phyloP scores from a whole-genome alignment of 169 alveolate genomes.

The Eimeria necatrix region DNA sequence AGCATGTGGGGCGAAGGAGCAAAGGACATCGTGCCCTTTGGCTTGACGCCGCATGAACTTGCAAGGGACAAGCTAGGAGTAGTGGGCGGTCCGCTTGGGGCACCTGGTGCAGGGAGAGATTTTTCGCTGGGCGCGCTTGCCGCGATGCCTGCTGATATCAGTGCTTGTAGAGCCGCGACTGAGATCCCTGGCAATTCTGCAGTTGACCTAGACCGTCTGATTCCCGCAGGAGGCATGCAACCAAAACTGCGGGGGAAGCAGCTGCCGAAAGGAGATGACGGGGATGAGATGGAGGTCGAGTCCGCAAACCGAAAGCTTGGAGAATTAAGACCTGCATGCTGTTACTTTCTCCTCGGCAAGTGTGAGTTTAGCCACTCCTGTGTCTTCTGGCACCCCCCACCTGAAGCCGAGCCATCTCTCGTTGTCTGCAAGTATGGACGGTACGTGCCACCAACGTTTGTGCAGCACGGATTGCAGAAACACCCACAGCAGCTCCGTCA shows the following conservation, averaged over 20 bases:
- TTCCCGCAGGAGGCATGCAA: not conserved
- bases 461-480: not conserved
- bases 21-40: not conserved
- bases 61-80: not conserved
- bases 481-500: not conserved
- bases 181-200: not conserved
- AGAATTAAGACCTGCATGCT: slow-evolving; percentile 36
- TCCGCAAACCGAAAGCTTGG: slow-evolving; percentile 34
- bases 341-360: slow-evolving; percentile 26
- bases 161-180: not conserved
- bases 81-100: too few relatives aligned
- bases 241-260: not conserved
- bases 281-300: not conserved
- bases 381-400: slow-evolving; percentile 61
- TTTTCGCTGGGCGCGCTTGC: too few relatives aligned
- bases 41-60: not conserved
- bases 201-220: not conserved
- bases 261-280: not conserved
- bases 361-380: slow-evolving; percentile 28
- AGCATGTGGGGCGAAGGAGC: not conserved
- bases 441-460: not conserved
- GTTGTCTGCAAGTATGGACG: slow-evolving; percentile 60
- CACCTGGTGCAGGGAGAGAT: too few relatives aligned
- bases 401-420: not conserved
- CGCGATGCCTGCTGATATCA: not conserved